These are phyloP conservation scores for Coemansia sp. DNA, from an alignment of 192 early-diverging fungal genomes.

Conservation along the genomic window DNA sequence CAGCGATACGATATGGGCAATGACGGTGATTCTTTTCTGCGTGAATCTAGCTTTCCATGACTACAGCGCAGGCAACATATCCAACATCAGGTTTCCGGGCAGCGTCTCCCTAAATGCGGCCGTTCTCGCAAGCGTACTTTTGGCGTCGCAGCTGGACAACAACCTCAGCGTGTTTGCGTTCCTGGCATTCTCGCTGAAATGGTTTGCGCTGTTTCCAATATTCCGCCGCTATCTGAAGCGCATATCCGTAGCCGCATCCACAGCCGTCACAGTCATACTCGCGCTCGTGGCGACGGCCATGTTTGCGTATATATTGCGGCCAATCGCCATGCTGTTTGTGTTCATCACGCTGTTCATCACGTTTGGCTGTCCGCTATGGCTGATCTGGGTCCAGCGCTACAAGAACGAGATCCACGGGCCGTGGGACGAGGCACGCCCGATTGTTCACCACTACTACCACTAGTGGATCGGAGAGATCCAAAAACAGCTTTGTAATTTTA, in stretches of 20 bases:
- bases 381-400: slow-evolving; percentile 91
- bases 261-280: slow-evolving; percentile 60
- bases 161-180: slow-evolving; percentile 88
- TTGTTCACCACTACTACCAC: slow-evolving; percentile 59
- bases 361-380: slow-evolving; percentile 86
- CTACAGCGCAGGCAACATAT: slow-evolving; percentile 58
- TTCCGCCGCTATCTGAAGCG: slow-evolving; percentile 78
- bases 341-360: slow-evolving; percentile 75
- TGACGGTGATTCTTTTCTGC: slow-evolving; percentile 79
- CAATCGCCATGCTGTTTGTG: slow-evolving; percentile 68
- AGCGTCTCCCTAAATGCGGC: slow-evolving; percentile 97
- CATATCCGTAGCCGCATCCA: slow-evolving; percentile 51
- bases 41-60: slow-evolving; percentile 91
- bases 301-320: slow-evolving; percentile 69
- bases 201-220: slow-evolving; percentile 96
- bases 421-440: slow-evolving; percentile 92
- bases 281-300: slow-evolving; percentile 62
- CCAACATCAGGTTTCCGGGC: slow-evolving; percentile 74
- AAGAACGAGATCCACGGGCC: slow-evolving; percentile 98
- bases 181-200: slow-evolving; percentile 81
- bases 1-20: slow-evolving; percentile 91
- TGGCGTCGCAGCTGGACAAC: slow-evolving; percentile 82
- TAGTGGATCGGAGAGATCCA: too few species aligned
- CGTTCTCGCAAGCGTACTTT: slow-evolving; percentile 88
- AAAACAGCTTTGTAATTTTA: neutral